Percentiles rank a stretch among this genome's conserved stretches.
These are phyloP conservation scores for Aureobasidium sp. DNA, from an alignment of 2,329 filamentous ascomycete species.

Conservation along the genomic window DNA sequence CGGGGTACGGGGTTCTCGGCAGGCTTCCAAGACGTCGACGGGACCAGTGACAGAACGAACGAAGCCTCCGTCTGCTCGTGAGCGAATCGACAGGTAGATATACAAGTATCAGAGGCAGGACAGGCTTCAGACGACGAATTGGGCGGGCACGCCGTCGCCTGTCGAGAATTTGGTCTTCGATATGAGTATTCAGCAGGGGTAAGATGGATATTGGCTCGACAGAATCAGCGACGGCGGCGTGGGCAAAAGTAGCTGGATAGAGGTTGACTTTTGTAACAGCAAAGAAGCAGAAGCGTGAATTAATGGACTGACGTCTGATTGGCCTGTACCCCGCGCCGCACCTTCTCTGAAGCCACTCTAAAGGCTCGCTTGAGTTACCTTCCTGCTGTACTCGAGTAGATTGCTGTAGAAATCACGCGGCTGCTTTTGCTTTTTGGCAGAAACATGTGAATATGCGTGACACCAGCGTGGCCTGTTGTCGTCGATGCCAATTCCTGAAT, in stretches of 20 bases:
- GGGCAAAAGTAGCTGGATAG: background rate
- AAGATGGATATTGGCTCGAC: background rate
- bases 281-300: constrained; percentile 1
- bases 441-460: background rate
- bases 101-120: background rate
- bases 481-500: background rate
- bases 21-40: background rate
- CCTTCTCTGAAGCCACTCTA: background rate
- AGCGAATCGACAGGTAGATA: background rate
- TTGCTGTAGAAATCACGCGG: constrained; percentile 7
- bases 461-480: background rate
- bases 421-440: background rate
- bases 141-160: constrained; percentile 12
- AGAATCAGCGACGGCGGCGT: constrained; percentile 1
- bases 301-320: constrained; percentile 5
- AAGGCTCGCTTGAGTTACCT: background rate
- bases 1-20: background rate
- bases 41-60: background rate
- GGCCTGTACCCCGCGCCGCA: constrained; percentile 3
- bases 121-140: background rate
- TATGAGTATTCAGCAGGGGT: background rate
- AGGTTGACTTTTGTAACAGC: constrained; percentile 8
- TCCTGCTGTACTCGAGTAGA: background rate
- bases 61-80: background rate
- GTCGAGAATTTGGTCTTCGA: background rate